Conservation (phyloP, 768 basidiomycete species). For the Hygrophoropsis aurantiaca region DNA sequence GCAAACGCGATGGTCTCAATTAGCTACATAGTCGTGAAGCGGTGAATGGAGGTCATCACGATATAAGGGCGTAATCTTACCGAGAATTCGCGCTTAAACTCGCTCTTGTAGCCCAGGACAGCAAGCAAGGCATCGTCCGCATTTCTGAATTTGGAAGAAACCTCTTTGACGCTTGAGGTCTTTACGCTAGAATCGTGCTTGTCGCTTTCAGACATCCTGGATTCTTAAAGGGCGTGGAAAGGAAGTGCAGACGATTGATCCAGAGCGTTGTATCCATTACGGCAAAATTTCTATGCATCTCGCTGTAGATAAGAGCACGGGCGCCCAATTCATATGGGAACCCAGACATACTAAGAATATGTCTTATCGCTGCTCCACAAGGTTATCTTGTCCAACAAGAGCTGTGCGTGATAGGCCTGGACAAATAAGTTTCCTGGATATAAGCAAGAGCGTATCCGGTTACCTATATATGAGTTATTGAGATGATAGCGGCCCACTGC, state of each 20-base stretch:
- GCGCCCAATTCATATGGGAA: background rate
- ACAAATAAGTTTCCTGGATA: too few species aligned
- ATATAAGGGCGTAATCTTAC: conserved; percentile 33
- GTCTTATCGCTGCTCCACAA: conserved; percentile 15
- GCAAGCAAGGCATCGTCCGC: conserved; percentile 61
- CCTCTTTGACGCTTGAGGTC: conserved; percentile 7
- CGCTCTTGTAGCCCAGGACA: conserved; percentile 66
- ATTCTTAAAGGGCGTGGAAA: background rate
- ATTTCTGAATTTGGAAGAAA: conserved; percentile 26
- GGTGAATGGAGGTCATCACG: background rate
- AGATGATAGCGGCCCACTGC: too few species aligned
- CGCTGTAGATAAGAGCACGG: conserved; percentile 17
- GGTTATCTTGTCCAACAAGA: too few species aligned
- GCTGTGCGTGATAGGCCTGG: too few species aligned
- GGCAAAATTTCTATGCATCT: background rate
- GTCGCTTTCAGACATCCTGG: conserved; percentile 20
- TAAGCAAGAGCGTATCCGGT: too few species aligned
- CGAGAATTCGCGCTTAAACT: conserved; percentile 75
- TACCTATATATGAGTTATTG: too few species aligned
- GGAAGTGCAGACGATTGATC: background rate
- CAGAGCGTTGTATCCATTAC: conserved; percentile 6
- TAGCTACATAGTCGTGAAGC: conserved; percentile 34
- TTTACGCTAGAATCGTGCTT: conserved; percentile 14
- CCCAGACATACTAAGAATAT: conserved; percentile 5
- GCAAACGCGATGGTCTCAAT: conserved; percentile 66